Conservation (phyloP, 345 rosid genomes). For the Hibiscus mutabilis region DNA sequence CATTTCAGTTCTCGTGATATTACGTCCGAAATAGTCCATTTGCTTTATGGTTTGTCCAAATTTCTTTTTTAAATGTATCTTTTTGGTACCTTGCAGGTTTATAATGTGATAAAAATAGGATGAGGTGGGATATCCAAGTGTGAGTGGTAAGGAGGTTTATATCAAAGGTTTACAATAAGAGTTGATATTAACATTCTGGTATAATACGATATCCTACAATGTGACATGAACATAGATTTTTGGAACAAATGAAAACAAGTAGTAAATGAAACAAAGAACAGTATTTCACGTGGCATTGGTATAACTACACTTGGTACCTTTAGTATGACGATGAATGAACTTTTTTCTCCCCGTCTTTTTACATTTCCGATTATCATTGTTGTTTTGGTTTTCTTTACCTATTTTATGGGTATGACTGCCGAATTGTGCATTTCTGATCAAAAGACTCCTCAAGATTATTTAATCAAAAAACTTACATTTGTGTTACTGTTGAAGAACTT, state of each 20-base stretch:
- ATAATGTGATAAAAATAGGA: not conserved
- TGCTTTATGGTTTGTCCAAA: not conserved
- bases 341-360: not conserved
- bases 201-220: not conserved
- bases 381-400: not conserved
- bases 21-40: not conserved
- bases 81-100: not conserved
- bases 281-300: not conserved
- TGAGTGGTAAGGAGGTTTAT: not conserved
- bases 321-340: not conserved
- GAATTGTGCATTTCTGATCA: not conserved
- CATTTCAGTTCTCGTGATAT: not conserved
- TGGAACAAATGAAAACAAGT: not conserved
- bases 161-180: not conserved
- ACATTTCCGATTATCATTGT: not conserved
- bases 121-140: not conserved
- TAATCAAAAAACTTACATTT: not conserved
- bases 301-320: not conserved
- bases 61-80: not conserved
- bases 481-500: not conserved
- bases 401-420: not conserved
- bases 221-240: not conserved
- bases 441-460: not conserved
- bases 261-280: not conserved
- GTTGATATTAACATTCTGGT: not conserved